phyloP scores from a whole-genome alignment of 768 basidiomycete genomes.

The Suillus clintonianus region DNA sequence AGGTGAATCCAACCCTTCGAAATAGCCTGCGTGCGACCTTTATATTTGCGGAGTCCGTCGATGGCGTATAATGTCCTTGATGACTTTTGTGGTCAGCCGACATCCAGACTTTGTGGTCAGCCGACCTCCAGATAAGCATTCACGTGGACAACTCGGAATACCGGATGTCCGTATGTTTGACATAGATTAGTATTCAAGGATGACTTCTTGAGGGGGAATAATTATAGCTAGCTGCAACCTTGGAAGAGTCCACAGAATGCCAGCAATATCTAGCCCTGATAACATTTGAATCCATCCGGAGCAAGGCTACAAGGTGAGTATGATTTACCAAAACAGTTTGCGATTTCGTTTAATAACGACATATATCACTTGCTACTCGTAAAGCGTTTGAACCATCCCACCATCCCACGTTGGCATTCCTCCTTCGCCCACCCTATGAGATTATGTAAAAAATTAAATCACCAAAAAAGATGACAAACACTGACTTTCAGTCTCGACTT shows the following conservation, averaged over 20 bases:
- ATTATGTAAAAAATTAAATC: not conserved
- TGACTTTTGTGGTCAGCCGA: not conserved
- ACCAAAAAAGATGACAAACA: slow-evolving; percentile 11
- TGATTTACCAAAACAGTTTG: not conserved
- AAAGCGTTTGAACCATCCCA: slow-evolving; percentile 56
- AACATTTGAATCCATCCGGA: not conserved
- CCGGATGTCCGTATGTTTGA: not conserved
- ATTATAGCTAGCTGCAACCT: not conserved
- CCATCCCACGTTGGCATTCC: slow-evolving; percentile 51
- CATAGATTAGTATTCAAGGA: not conserved
- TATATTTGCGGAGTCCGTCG: not conserved
- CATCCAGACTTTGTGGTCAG: not conserved
- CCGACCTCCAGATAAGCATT: not conserved
- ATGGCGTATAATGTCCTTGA: not conserved
- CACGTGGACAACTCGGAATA: not conserved
- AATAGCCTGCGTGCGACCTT: not conserved
- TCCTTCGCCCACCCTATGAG: slow-evolving; percentile 60
- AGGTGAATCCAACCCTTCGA: not conserved
- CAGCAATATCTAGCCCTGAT: not conserved
- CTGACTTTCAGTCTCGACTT: slow-evolving; percentile 19
- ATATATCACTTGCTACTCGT: not conserved
- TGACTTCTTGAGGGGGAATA: not conserved
- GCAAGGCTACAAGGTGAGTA: not conserved
- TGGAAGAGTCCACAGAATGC: not conserved
- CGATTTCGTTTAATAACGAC: not conserved